Conservation (phyloP, 2,329 filamentous ascomycete species). For the Microsporum ferrugineum region DNA sequence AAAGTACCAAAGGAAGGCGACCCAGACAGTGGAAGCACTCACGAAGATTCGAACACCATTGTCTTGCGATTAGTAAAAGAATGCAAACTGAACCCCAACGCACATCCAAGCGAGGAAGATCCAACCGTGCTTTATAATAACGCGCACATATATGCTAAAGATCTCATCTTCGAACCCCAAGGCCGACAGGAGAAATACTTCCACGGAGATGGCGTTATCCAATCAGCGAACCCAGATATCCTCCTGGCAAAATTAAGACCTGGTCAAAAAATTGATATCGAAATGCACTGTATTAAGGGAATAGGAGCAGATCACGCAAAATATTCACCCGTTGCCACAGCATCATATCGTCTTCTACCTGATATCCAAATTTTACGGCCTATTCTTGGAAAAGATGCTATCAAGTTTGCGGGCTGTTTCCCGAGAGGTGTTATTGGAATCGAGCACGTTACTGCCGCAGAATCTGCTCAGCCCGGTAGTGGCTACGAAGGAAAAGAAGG, state of each 20-base stretch:
- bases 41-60: conserved; percentile 75
- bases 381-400: conserved; percentile 74
- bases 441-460: conserved; percentile 56
- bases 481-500: conserved; percentile 65
- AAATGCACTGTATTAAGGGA: conserved; percentile 91
- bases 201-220: conserved; percentile 49
- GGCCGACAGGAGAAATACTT: conserved; percentile 64
- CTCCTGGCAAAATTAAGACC: conserved; percentile 88
- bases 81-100: conserved; percentile 68
- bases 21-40: conserved; percentile 39
- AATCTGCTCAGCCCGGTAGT: conserved; percentile 48
- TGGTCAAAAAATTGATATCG: conserved; percentile 72
- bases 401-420: conserved; percentile 85
- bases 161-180: conserved; percentile 64
- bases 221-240: conserved; percentile 79
- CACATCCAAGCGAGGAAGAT: conserved; percentile 61
- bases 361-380: conserved; percentile 73
- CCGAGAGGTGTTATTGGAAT: conserved; percentile 75
- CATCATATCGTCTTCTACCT: conserved; percentile 81
- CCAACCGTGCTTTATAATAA: conserved; percentile 75
- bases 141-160: conserved; percentile 67
- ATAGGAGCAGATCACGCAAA: conserved; percentile 91
- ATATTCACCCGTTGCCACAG: conserved; percentile 91
- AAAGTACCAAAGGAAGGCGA: conserved; percentile 58
- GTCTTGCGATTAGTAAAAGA: conserved; percentile 63